Evolutionary conservation across 495 filamentous ascomycete species (phyloP), one percentile per base, ranked within the genome.

Genomic region (Tuber magnatum): DNA sequence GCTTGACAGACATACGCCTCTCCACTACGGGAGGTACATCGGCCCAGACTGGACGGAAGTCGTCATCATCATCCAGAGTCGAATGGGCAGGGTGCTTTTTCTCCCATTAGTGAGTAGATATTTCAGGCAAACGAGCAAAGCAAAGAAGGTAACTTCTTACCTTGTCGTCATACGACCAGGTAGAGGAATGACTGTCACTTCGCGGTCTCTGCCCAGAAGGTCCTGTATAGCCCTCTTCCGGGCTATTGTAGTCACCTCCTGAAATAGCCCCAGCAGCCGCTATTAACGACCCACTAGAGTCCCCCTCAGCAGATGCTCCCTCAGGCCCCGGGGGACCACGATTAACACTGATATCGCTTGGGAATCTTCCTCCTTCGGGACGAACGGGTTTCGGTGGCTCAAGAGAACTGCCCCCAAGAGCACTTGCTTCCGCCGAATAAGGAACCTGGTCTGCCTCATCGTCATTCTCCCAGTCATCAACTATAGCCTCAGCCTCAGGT

Each of bases 401-500:
- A 41, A 69, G 9, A n/a, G 68, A 46, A 46, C 71, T 32, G 28
- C 75, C 81, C n/a, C 22, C 22, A 71, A 75, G 56, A 61, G 73
- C 73, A 46, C 74, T 81, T 71, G 46, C 56, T 70, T 71, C 70
- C 24, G 83, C 82, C 42, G 83, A 84, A 73, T 86, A 87, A 35
- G 86, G 86, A n/a, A 84, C 80, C 56, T 81, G 82, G 74, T 82
- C 81, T 35, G 77, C 81, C 69, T 82, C 81, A 68, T 82, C 81
- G 56, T 82, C 81, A 43, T 80, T 74, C 71, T 76, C 79, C 70
- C 40, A 70, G 71, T 76, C 38, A 70, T 80, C 78, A 65, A 68
- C 72, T 10, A 56, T 32, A 39, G 39, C 28, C 39, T 81, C 79
- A 42, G 74, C 78, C 74, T 65, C 73, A 28, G 71, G 74, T 43